Evolutionary conservation across 371 early-diverging fungal species (phyloP).

Genomic region (Chytridium lagenaria): DNA sequence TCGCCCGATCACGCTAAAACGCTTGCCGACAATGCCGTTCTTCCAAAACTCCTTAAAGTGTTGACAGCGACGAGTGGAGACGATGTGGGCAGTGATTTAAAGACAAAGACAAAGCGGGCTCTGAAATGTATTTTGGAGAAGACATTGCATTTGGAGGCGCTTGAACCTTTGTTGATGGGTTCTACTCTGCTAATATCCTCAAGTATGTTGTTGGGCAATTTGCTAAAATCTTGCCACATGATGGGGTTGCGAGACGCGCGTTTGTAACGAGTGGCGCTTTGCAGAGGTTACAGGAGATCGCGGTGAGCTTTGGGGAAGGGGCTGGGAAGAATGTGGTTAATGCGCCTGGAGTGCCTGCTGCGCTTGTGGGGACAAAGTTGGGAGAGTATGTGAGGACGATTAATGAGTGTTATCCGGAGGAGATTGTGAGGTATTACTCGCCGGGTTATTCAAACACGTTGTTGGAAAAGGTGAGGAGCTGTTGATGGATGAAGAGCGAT

Average conservation of each 20-base stretch:
- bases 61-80: conserved; percentile 36
- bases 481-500: too few relatives aligned
- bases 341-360: conserved; percentile 15
- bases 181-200: conserved; percentile 53
- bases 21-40: conserved; percentile 56
- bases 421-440: conserved; percentile 64
- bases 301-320: conserved; percentile 35
- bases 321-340: background rate
- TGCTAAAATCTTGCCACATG: conserved; percentile 63
- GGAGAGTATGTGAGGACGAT: conserved; percentile 59
- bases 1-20: conserved; percentile 64
- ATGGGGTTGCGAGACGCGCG: conserved; percentile 58
- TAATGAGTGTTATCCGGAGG: conserved; percentile 66
- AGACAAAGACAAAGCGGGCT: conserved; percentile 59
- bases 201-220: conserved; percentile 63
- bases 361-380: conserved; percentile 55
- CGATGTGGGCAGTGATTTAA: conserved; percentile 52
- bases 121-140: conserved; percentile 60
- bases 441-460: conserved; percentile 66
- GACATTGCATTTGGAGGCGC: conserved; percentile 54
- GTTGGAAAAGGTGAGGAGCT: too few relatives aligned
- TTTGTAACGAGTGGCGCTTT: conserved; percentile 61
- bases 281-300: conserved; percentile 61
- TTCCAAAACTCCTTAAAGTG: conserved; percentile 56
- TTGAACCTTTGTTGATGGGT: conserved; percentile 57